Evolutionary conservation across 2,329 filamentous ascomycete species (phyloP).

Genomic region (Colletotrichum cereale): DNA sequence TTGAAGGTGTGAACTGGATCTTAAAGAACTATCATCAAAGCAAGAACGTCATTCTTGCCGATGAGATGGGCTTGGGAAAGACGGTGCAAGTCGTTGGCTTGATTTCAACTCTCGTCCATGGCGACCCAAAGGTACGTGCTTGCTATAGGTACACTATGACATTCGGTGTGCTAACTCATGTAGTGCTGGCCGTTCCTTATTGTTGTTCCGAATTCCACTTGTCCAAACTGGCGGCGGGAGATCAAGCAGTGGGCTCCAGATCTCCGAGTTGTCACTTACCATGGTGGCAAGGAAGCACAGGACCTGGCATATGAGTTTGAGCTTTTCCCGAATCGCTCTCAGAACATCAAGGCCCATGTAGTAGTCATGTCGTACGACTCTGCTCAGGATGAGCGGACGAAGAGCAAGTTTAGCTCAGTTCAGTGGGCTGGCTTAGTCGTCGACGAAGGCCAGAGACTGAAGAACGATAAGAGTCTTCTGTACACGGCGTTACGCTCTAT

Average conservation of each 20-base stretch:
- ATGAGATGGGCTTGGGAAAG: constrained; percentile 98
- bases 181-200: constrained; percentile 91
- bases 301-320: constrained; percentile 86
- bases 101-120: constrained; percentile 78
- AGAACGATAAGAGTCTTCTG: constrained; percentile 88
- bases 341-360: constrained; percentile 85
- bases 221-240: constrained; percentile 97
- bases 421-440: constrained; percentile 91
- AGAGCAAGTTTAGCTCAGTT: constrained; percentile 74
- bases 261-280: constrained; percentile 91
- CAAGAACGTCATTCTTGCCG: constrained; percentile 90
- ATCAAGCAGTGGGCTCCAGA: constrained; percentile 93
- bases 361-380: constrained; percentile 97
- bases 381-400: constrained; percentile 78
- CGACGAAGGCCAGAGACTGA: constrained; percentile 94
- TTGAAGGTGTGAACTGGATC: constrained; percentile 95
- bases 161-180: constrained; percentile 36
- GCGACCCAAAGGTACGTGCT: constrained; percentile 62
- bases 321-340: constrained; percentile 77
- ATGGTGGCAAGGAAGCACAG: constrained; percentile 81
- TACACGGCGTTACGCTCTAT: constrained; percentile 81
- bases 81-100: constrained; percentile 93
- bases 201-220: constrained; percentile 94
- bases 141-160: neutral
- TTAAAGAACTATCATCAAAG: constrained; percentile 87